A percentile compares a stretch with the other conserved stretches of the same genome.
Conservation (phyloP, 441 rosid genomes). For the Metrosideros polymorpha region DNA sequence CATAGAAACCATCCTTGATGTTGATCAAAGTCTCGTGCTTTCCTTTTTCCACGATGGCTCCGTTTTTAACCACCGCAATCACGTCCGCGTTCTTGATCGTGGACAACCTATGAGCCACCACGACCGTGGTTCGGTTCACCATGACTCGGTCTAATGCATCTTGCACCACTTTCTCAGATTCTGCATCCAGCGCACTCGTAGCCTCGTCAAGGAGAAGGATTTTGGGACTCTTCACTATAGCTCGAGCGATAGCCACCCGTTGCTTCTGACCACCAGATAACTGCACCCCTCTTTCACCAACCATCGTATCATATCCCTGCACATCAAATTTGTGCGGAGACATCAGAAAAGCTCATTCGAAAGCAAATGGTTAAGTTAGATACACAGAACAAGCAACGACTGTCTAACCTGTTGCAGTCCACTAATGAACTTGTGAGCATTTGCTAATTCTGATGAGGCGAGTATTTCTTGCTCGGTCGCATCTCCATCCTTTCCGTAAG, state of each 20-base stretch:
- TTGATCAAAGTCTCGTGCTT: neutral
- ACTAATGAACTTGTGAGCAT: slow-evolving; percentile 10
- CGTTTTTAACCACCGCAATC: slow-evolving; percentile 9
- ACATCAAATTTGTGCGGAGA: neutral
- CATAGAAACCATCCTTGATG: slow-evolving; percentile 1
- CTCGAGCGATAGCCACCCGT: slow-evolving; percentile 6
- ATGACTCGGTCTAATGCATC: slow-evolving; percentile 4
- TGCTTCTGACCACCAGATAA: slow-evolving; percentile 11
- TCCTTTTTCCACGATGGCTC: slow-evolving; percentile 6
- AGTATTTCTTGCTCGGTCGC: slow-evolving; percentile 6
- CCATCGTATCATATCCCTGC: slow-evolving; percentile 6
- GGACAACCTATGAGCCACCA: slow-evolving; percentile 8
- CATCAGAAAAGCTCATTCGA: neutral
- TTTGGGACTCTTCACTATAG: slow-evolving; percentile 6
- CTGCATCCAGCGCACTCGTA: slow-evolving; percentile 5
- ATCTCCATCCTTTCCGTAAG: slow-evolving; percentile 5
- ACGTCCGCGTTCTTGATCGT: slow-evolving; percentile 4
- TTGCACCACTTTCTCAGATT: slow-evolving; percentile 10
- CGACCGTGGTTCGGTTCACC: slow-evolving; percentile 3
- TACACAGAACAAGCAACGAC: neutral
- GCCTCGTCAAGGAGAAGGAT: slow-evolving; percentile 11
- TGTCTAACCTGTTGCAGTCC: slow-evolving; percentile 3
- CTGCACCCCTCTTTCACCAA: slow-evolving; percentile 9
- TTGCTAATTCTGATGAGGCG: neutral
- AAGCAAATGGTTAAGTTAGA: neutral